A percentile compares a stretch with the other conserved stretches of the same genome.
These are phyloP conservation scores for Dryas drummondii DNA, from an alignment of 306 rosid genomes.

Conservation along the genomic window DNA sequence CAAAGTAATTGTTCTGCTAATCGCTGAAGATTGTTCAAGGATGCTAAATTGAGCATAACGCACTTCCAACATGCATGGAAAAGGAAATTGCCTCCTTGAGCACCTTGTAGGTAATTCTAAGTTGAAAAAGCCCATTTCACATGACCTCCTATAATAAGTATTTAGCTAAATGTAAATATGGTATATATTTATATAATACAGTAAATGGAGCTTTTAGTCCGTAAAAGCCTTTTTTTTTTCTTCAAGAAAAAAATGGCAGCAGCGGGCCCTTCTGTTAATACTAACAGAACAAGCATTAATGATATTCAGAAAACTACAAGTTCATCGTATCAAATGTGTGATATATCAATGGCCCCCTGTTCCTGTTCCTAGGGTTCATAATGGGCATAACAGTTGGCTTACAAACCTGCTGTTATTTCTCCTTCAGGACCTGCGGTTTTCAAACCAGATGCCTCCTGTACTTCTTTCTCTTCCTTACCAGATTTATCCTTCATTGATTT, in stretches of 20 bases:
- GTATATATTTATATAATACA: background rate
- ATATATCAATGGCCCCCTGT: background rate
- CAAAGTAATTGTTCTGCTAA: background rate
- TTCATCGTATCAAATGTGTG: background rate
- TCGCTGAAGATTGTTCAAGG: background rate
- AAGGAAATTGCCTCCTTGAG: background rate
- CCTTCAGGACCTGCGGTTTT: slow-evolving; percentile 97
- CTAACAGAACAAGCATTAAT: background rate
- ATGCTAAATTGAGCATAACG: background rate
- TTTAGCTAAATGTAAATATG: background rate
- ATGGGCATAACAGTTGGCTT: background rate
- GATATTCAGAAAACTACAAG: background rate
- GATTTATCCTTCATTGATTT: slow-evolving; percentile 87
- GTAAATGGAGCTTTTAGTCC: background rate
- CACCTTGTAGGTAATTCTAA: background rate
- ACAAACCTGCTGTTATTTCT: slow-evolving; percentile 95
- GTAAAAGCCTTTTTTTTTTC: background rate
- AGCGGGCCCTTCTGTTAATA: background rate
- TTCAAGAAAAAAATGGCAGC: background rate
- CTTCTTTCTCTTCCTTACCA: slow-evolving; percentile 79
- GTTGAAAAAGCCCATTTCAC: background rate
- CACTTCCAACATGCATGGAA: background rate
- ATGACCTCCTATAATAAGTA: background rate
- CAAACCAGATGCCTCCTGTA: slow-evolving; percentile 76
- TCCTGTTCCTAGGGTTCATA: background rate